phyloP scores from a whole-genome alignment of 2,329 filamentous ascomycete species.

The Escovopsis weberi region DNA sequence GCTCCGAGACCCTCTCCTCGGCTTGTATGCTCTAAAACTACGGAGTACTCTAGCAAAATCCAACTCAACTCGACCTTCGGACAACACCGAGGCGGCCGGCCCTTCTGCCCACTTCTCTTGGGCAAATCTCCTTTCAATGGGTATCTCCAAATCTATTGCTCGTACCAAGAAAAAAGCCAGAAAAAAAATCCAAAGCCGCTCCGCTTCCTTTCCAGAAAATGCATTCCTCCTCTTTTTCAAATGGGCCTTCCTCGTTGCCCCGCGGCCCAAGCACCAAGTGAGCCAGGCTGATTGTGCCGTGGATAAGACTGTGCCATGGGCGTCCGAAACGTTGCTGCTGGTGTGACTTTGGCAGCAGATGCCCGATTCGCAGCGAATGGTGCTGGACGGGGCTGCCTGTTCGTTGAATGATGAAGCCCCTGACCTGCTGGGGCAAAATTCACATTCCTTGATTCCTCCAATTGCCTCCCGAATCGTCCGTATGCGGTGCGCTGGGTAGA shows the following conservation, averaged over 20 bases:
- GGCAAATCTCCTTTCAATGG: neutral
- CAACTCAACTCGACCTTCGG: too few relatives aligned
- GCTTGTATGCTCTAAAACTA: too few relatives aligned
- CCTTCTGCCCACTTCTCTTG: neutral
- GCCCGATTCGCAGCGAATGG: neutral
- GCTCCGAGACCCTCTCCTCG: too few relatives aligned
- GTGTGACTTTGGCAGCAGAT: neutral
- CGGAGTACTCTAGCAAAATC: too few relatives aligned
- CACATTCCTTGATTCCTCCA: neutral
- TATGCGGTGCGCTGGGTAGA: neutral
- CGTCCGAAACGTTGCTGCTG: neutral
- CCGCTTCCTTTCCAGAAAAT: too few relatives aligned
- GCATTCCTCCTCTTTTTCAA: neutral
- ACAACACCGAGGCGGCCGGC: too few relatives aligned
- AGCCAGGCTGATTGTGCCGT: neutral
- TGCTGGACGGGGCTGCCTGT: neutral
- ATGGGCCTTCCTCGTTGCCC: neutral
- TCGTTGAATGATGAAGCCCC: neutral
- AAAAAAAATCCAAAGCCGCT: too few relatives aligned
- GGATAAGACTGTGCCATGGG: neutral
- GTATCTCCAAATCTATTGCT: neutral
- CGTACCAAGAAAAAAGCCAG: neutral
- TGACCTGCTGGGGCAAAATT: neutral
- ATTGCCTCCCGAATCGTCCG: neutral
- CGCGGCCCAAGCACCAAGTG: neutral